These are phyloP conservation scores for Maudiozyma bulderi DNA, from an alignment of 805 yeast species.

Conservation along the genomic window DNA sequence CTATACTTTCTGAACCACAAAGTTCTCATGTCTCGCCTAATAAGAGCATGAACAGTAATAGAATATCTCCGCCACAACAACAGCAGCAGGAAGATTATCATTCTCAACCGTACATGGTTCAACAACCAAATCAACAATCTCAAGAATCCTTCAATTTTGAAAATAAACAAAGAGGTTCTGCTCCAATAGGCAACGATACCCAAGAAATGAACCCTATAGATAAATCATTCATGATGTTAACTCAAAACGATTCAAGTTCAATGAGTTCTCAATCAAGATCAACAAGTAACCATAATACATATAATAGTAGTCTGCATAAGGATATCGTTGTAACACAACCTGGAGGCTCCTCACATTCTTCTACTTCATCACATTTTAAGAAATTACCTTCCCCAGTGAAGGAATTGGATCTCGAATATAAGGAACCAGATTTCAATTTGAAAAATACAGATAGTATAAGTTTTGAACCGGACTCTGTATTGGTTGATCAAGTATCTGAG, in stretches of 20 bases:
- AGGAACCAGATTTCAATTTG: background rate
- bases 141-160: conserved; percentile 1
- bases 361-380: background rate
- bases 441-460: background rate
- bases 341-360: background rate
- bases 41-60: background rate
- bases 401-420: background rate
- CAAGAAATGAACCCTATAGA: conserved; percentile 22
- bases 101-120: too few relatives aligned
- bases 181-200: background rate
- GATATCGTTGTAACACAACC: background rate
- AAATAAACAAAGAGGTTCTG: background rate
- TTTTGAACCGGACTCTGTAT: background rate
- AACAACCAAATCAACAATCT: background rate
- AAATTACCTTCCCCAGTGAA: background rate
- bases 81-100: too few relatives aligned
- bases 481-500: background rate
- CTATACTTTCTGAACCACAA: too few relatives aligned
- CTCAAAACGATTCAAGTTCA: conserved; percentile 15
- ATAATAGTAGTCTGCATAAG: background rate
- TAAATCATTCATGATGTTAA: conserved; percentile 25
- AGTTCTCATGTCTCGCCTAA: background rate
- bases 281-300: background rate
- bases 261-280: background rate
- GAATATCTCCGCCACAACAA: background rate